Evolutionary conservation across 2,329 filamentous ascomycete genomes (phyloP).

Genomic region (Cadophora gregata): DNA sequence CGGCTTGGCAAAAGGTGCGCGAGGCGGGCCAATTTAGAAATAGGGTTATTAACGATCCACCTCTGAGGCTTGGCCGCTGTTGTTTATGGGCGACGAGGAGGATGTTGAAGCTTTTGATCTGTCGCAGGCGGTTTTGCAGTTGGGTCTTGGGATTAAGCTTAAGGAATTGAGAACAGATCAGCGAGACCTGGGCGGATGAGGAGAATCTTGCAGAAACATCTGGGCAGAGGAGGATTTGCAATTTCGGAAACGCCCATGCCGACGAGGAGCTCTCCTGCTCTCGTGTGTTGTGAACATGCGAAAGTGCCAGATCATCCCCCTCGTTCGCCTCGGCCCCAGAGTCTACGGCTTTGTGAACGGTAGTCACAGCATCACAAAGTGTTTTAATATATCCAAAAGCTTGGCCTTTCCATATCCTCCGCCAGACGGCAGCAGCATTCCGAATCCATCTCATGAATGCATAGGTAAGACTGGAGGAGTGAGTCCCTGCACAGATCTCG

Average conservation of each 20-base stretch:
- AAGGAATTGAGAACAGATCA: neutral
- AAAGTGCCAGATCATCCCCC: neutral
- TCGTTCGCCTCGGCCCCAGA: neutral
- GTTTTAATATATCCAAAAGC: neutral
- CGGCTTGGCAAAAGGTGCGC: slow-evolving; percentile 11
- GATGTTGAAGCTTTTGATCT: slow-evolving; percentile 4
- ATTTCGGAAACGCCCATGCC: slow-evolving; percentile 3
- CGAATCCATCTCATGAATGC: neutral
- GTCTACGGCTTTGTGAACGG: neutral
- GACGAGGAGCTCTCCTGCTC: neutral
- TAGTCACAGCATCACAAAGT: neutral
- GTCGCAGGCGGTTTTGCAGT: neutral
- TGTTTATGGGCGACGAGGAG: neutral
- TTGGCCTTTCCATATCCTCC: neutral
- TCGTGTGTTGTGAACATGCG: neutral
- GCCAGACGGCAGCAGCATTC: slow-evolving; percentile 2
- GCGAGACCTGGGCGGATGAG: neutral
- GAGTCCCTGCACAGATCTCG: neutral
- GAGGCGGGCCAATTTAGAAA: slow-evolving; percentile 1
- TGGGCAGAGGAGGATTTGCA: slow-evolving; percentile 2
- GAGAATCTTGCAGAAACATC: neutral
- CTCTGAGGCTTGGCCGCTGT: neutral
- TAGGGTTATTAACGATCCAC: slow-evolving; percentile 16
- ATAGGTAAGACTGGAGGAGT: neutral
- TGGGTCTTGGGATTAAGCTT: neutral